Base-by-base conservation (phyloP, 768 basidiomycete species). In the Xerocomus spinulosus region DNA sequence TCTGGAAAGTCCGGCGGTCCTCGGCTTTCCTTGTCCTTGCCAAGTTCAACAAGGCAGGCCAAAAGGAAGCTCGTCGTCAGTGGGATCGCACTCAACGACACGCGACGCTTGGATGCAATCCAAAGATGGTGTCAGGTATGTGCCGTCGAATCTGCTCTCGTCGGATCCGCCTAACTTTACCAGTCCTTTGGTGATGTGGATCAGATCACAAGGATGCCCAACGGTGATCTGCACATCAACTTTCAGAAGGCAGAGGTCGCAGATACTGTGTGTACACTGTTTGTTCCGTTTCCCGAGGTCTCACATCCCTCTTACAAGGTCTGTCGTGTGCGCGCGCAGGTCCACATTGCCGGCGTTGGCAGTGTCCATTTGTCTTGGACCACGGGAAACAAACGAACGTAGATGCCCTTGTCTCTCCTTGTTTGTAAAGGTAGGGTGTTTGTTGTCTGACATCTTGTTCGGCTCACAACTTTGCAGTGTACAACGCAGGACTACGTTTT, bases 361-460 rank as follows among this genome's bases (percentile, higher is more conserved):
- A 87, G 85, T 62, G 87, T 89, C 26, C 75, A 81, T 54, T 70
- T 90, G 46, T 89, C 87, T 29, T 89, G 87, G 86, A 77, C 70
- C 48, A 72, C 78, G 10, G 83, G 84, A 48, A 76, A 75, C 57
- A 70, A 62, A 51, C 71, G 69, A 48, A 67, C 56, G 44, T 67
- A 63, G 18, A 10, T 34, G 7, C n/a, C 42, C 29, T 34, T 45
- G 8, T 39, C 44, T 39, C 44, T 44, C 40, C 51, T 32, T 49
- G 33, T 57, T 47, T 67, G 62, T 61, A 55, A 61, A 62, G 60
- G 65, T 46, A 46, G 54, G 53, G 13, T 8, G 4, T 29, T n/a
- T 9, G 1, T 41, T 14, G 44, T 29, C 6, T 30, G 33, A 34
- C 10, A 8, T 25, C 26, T 20, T 17, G 20, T 32, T 21, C 9